Evolutionary conservation across 139 green algal species (phyloP), one percentile per base, ranked within the genome.

Genomic region (Chlamydomonas eustigma): DNA sequence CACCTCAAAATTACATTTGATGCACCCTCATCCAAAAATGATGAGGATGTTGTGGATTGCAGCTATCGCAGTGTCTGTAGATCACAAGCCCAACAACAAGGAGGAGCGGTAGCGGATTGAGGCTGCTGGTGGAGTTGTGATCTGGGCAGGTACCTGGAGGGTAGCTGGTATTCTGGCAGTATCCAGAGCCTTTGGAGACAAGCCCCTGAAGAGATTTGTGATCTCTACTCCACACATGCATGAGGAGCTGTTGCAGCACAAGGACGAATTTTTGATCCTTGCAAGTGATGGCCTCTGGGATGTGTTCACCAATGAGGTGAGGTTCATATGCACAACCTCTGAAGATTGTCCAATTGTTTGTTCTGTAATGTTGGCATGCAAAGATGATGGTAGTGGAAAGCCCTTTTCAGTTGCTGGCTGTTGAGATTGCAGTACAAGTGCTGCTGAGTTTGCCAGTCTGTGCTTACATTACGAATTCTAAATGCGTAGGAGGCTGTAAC

Each of bases 121-220:
- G 83, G 69, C 85, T 31, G 88, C 91, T 1, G 95, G 95, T 6
- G 95, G 95, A 1, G 90, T 92, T 37, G 94, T 99, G 33, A 85
- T 95, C 31, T 97, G 89, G 91, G 92, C 92, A 3, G 95, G 95
- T 69, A 98, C 93, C 1, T 99, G 95, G 95, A 86, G 95, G 30
- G 94, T 99, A 32, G 90, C 89, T 6, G 95, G 95, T 51, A 91
- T 99, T 78, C 91, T 99, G 64, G 95, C 95, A 5, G 95, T 99
- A 51, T 94, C 87, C 0, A 86, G 95, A 5, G 92, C 92, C 3
- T 98, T 99, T 86, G 95, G 95, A 24, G 96, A 99, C 81, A 88
- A 91, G 65, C 65, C 65, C 33, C 65, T 72, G 28, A 72, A 72
- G 65, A 39, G 32, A 24, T 95, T 89, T 51, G 91, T 98, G 5